phyloP scores from a whole-genome alignment of 257 asterid genomes.

The Forsythia viridissima region DNA sequence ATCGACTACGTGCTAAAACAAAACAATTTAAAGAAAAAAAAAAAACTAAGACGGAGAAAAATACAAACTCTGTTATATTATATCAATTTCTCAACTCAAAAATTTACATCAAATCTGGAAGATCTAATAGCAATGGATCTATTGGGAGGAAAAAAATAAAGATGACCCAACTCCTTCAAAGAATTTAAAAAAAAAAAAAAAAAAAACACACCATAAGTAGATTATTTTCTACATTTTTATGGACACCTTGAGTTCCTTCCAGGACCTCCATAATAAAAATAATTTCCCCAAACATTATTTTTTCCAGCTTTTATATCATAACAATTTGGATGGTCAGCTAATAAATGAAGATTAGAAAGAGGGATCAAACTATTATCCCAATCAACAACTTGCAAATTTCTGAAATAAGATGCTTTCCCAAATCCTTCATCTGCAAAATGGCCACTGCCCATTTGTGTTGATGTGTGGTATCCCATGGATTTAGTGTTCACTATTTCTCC shows the following conservation, averaged over 20 bases:
- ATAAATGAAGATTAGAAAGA: conserved; percentile 62
- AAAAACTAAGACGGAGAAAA: not conserved
- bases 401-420: conserved; percentile 78
- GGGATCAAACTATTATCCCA: conserved; percentile 92
- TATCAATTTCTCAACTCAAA: conserved; percentile 27
- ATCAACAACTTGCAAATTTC: conserved; percentile 85
- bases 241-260: conserved; percentile 78
- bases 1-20: not conserved
- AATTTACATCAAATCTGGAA: conserved; percentile 47
- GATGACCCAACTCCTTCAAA: conserved; percentile 22
- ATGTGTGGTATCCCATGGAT: conserved; percentile 72
- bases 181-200: conserved; percentile 19
- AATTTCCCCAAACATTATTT: conserved; percentile 87
- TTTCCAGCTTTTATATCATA: conserved; percentile 78
- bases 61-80: conserved; percentile 22
- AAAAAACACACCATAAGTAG: not conserved
- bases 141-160: not conserved
- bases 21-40: not conserved
- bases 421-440: conserved; percentile 88
- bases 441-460: conserved; percentile 96
- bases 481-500: conserved; percentile 83
- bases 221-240: conserved; percentile 41
- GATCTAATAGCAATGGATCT: conserved; percentile 12
- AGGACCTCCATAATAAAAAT: conserved; percentile 93
- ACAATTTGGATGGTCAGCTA: conserved; percentile 90